phyloP scores from a whole-genome alignment of 805 yeast species.

The Spencermartinsiella europaea region DNA sequence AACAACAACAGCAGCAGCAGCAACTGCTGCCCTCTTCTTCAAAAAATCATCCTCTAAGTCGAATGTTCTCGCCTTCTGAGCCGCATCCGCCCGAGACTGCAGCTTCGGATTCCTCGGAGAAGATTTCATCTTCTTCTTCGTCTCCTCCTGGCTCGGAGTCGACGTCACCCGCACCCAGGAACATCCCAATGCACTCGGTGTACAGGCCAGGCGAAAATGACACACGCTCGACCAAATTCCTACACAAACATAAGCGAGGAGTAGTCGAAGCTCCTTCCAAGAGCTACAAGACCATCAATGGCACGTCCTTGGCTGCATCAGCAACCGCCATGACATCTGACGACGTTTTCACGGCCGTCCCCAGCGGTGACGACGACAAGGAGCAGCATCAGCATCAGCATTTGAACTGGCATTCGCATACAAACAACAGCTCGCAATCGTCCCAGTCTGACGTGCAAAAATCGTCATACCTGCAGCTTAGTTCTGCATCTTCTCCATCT shows the following conservation, averaged over 20 bases:
- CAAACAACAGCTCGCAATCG: no score
- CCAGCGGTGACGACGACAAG: background rate
- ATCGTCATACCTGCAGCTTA: no score
- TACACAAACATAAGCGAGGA: slow-evolving; percentile 20
- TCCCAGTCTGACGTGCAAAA: no score
- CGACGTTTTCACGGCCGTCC: background rate
- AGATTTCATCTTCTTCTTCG: background rate
- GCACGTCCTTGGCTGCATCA: background rate
- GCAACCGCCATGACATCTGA: background rate
- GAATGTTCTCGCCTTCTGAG: background rate
- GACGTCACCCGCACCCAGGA: background rate
- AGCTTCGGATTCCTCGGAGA: background rate
- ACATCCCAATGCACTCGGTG: slow-evolving; percentile 1
- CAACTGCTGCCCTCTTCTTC: slow-evolving; percentile 3
- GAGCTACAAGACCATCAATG: background rate
- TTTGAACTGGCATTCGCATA: no score
- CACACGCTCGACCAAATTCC: slow-evolving; percentile 15
- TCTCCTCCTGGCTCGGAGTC: background rate
- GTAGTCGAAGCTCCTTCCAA: background rate
- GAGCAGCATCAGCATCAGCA: no score
- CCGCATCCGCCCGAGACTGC: background rate
- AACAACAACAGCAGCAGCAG: slow-evolving; percentile 3
- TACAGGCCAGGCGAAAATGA: slow-evolving; percentile 12
- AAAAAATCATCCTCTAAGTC: slow-evolving; percentile 1
- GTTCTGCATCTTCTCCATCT: background rate